phyloP scores from a whole-genome alignment of 768 basidiomycete genomes.

The Dioszegia crocea region DNA sequence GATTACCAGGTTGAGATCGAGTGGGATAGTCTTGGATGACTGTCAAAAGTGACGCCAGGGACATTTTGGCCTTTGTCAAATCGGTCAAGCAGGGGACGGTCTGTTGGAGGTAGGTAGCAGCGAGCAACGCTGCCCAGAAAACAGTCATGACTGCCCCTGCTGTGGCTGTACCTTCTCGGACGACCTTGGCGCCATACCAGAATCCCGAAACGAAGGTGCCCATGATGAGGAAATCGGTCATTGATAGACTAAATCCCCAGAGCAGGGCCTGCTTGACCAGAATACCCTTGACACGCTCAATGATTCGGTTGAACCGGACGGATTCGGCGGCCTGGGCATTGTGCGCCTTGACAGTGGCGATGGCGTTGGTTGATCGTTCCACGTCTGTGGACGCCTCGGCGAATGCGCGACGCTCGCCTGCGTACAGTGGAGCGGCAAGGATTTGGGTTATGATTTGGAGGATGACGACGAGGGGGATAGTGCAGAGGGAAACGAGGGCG shows the following conservation, averaged over 20 bases:
- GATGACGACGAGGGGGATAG: conserved; percentile 74
- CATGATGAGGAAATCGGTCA: conserved; percentile 77
- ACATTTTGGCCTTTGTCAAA: conserved; percentile 75
- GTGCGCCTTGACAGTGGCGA: conserved; percentile 88
- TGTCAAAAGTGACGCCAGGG: conserved; percentile 65
- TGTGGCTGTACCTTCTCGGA: conserved; percentile 65
- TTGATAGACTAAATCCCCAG: conserved; percentile 69
- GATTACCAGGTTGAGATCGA: conserved; percentile 3
- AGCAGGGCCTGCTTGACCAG: conserved; percentile 61
- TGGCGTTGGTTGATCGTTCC: conserved; percentile 67
- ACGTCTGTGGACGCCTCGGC: conserved; percentile 72
- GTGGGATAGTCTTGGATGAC: conserved; percentile 55
- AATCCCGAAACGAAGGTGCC: conserved; percentile 95
- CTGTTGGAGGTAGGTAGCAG: conserved; percentile 79
- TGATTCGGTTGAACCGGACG: conserved; percentile 55
- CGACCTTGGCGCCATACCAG: conserved; percentile 88
- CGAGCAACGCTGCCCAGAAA: conserved; percentile 95
- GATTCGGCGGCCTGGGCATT: conserved; percentile 66
- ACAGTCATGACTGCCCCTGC: conserved; percentile 88
- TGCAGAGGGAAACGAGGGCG: conserved; percentile 85
- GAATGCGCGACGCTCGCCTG: conserved; percentile 62
- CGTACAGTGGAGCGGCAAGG: conserved; percentile 64
- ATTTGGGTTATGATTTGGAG: conserved; percentile 72
- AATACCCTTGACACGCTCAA: conserved; percentile 54
- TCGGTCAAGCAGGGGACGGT: conserved; percentile 74